phyloP scores from a whole-genome alignment of 2,329 filamentous ascomycete species.

The Catunica adiposa region DNA sequence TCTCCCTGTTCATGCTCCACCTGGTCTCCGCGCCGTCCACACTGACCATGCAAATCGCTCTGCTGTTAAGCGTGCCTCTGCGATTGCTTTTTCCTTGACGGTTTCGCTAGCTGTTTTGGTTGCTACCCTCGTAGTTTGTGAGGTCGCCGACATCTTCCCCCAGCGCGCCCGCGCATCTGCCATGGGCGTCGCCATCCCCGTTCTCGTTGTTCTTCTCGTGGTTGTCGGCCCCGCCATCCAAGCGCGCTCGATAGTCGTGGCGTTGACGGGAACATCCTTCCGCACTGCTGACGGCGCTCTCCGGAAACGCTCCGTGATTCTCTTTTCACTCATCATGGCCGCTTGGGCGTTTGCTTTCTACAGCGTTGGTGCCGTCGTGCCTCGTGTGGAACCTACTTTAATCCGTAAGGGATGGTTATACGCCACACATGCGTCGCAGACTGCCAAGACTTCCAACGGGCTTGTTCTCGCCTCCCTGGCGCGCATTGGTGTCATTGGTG shows the following conservation, averaged over 20 bases:
- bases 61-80: constrained; percentile 34
- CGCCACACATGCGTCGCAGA: constrained; percentile 11
- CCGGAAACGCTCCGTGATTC: constrained; percentile 31
- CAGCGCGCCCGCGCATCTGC: constrained; percentile 49
- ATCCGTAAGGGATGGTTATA: constrained; percentile 8
- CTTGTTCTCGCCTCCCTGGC: constrained; percentile 40
- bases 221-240: constrained; percentile 65
- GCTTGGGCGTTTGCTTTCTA: constrained; percentile 62
- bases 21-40: constrained; percentile 40
- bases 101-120: constrained; percentile 63
- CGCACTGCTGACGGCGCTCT: constrained; percentile 11
- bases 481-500: constrained; percentile 68
- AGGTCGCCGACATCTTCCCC: constrained; percentile 63
- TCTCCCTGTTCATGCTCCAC: constrained; percentile 45
- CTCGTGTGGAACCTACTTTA: constrained; percentile 22
- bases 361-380: constrained; percentile 51
- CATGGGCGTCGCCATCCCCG: constrained; percentile 51
- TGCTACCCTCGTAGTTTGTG: constrained; percentile 65
- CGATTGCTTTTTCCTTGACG: constrained; percentile 56
- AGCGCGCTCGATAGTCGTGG: constrained; percentile 44
- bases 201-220: constrained; percentile 55
- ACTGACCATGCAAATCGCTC: constrained; percentile 40
- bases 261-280: constrained; percentile 44
- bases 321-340: constrained; percentile 46
- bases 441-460: constrained; percentile 18